Evolutionary conservation across 805 yeast species (phyloP).

Genomic region (Kazachstania taianensis): DNA sequence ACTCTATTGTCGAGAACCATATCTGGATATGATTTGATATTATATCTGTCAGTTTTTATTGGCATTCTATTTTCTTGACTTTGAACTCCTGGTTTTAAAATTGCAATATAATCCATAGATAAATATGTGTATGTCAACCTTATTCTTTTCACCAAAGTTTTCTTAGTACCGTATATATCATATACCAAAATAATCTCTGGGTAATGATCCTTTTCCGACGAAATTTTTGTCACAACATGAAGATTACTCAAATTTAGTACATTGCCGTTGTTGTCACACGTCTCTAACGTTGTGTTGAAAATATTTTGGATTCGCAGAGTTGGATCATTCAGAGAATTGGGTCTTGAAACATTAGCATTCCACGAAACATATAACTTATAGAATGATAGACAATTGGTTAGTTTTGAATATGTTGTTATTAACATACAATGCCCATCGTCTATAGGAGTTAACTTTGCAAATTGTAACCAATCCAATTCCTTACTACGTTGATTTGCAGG

Average conservation of each 20-base stretch:
- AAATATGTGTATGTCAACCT: conserved; percentile 15
- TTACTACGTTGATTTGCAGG: conserved; percentile 17
- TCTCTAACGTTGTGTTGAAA: conserved; percentile 17
- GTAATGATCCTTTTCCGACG: conserved; percentile 20
- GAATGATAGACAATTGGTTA: conserved; percentile 19
- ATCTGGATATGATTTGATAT: conserved; percentile 9
- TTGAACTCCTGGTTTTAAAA: conserved; percentile 5
- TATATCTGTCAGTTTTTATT: conserved; percentile 15
- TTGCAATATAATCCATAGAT: conserved; percentile 15
- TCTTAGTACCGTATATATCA: conserved; percentile 14
- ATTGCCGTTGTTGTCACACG: conserved; percentile 17
- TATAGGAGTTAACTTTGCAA: conserved; percentile 27
- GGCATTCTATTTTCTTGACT: conserved; percentile 3
- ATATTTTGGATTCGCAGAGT: conserved; percentile 20
- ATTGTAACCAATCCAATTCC: conserved; percentile 26
- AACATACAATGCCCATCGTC: conserved; percentile 26
- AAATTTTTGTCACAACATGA: conserved; percentile 19
- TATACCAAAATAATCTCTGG: conserved; percentile 25
- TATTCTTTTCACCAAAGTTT: conserved; percentile 21
- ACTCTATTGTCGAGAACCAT: conserved; percentile 14
- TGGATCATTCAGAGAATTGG: conserved; percentile 25
- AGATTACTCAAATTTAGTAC: conserved; percentile 16
- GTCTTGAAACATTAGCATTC: conserved; percentile 21
- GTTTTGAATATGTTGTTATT: conserved; percentile 22
- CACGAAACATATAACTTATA: conserved; percentile 26